Evolutionary conservation across 2,329 filamentous ascomycete species (phyloP), one percentile per base, ranked within the genome.

Genomic region (Claviceps pusilla): DNA sequence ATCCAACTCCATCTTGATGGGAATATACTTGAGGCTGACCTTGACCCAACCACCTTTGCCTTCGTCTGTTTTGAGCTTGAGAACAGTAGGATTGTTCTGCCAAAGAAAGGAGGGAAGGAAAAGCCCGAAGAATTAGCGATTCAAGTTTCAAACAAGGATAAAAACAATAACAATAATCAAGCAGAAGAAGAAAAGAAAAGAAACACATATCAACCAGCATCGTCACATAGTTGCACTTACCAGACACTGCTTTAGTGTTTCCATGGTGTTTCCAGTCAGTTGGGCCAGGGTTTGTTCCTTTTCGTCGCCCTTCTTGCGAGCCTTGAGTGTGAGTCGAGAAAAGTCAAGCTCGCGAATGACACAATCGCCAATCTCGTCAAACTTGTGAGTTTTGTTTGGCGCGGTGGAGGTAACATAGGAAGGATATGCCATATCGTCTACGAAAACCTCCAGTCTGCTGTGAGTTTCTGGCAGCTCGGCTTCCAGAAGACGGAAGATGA

Each of bases 321-420:
- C 77, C 55, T 89, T 87, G 59, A 98, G 77, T 0, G 90, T 97
- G 56, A 98, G 82, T 60, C 86, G 87, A 3, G 93, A 98, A 62
- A 96, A 90, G 59, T 98, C 94, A n/a, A 98, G 77, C 68, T 98
- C 93, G 57, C 93, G 88, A 57, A 98, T 87, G 70, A 98, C 89
- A 53, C 89, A 93, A 69, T 98, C 93, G 50, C 91, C 90, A 64
- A 90, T 89, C 70, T 98, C 93, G 61, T 93, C 87, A 68, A 97
- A 89, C 52, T 80, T 86, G 64, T 83, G 79, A 11, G 76, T 73
- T 61, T 77, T 84, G 45, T 76, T 78, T 63, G 80, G 83, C 37
- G 89, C 84, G 59, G 83, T 88, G 1, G 86, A 82, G 11, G 89
- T 94, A 1, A 80, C 77, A 66, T 95, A 97, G 0, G 89, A 86